Evolutionary conservation across 352 stramenopile species (phyloP), one percentile per base, ranked within the genome.

Genomic region (Phytophthora litchii): DNA sequence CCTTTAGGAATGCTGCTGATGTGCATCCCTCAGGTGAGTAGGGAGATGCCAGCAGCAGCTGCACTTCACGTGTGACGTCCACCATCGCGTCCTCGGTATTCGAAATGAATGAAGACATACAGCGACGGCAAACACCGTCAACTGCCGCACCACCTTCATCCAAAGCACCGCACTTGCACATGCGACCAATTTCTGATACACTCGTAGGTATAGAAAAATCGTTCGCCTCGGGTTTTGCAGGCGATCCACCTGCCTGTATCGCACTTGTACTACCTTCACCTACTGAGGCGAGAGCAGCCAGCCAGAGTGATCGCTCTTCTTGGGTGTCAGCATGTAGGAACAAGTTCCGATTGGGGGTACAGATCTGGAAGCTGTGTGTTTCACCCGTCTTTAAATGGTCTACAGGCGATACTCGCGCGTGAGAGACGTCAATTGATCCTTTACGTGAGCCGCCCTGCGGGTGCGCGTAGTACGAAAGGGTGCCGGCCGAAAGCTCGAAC

Each of bases 11-110:
- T 16, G 74, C 64, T 3, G 76, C 69, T 1, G 78, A 88, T 6
- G 86, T 93, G 38, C 71, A 91, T 2, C 86, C 86, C 49, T 95
- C 86, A 3, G 86, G 86, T 0, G 84, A 94, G 31, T 95, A 95
- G 4, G 86, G 86, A 48, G 86, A 95, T 27, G 84, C 74, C 25
- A 95, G 49, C 19, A 95, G 85, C 32, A 94, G 66, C 60, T 92
- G 84, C 8, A 92, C 85, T 70, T 95, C 86, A 1, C 82, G 76
- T 0, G 83, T 76, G 3, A 94, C 83, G 36, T 95, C 86, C 10
- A 81, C 38, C 53, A 91, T 71, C 4, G 79, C 74, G 43, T 93
- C 86, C 54, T 91, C 83, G 0, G 79, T 86, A 41, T 90, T 89
- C 7, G 78, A 87, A 49, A 91, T 91, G 52, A 93, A 93, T 9